Conservation (phyloP, 1,139 yeast genomes). For the Protomyces inundatus region DNA sequence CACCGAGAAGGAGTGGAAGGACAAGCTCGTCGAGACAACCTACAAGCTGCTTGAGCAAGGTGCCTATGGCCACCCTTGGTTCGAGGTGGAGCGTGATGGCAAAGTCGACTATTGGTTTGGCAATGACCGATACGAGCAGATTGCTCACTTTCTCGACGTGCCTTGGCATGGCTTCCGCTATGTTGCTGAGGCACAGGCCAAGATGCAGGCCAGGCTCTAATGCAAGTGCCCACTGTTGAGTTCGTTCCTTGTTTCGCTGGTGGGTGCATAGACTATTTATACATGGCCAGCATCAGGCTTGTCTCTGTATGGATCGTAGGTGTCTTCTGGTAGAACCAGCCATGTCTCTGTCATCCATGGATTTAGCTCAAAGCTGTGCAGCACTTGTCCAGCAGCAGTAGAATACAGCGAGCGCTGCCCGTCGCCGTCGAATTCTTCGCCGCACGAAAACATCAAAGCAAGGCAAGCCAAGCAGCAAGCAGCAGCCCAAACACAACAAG, state of each 20-base stretch:
- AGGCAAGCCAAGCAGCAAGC: neutral
- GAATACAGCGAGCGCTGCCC: too few species aligned
- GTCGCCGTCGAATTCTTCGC: neutral
- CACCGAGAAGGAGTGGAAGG: slow-evolving; percentile 3
- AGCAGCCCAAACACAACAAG: neutral
- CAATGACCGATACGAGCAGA: slow-evolving; percentile 18
- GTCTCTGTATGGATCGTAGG: too few species aligned
- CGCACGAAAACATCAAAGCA: neutral
- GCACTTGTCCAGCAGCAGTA: too few species aligned
- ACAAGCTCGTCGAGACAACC: slow-evolving; percentile 5
- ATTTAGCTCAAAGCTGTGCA: too few species aligned
- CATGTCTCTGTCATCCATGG: too few species aligned
- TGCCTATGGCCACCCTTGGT: slow-evolving; percentile 21
- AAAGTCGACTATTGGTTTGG: slow-evolving; percentile 14
- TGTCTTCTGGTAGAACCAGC: too few species aligned
- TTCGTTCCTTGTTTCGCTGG: too few species aligned
- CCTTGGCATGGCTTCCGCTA: slow-evolving; percentile 9
- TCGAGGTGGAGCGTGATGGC: slow-evolving; percentile 15
- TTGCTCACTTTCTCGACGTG: slow-evolving; percentile 7
- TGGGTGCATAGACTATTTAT: too few species aligned
- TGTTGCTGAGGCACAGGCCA: neutral
- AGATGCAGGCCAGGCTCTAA: neutral
- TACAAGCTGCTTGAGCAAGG: slow-evolving; percentile 13
- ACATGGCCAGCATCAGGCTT: too few species aligned
- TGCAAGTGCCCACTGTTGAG: too few species aligned